phyloP scores from a whole-genome alignment of 23 red algal genomes.

The Chondrus crispus region DNA sequence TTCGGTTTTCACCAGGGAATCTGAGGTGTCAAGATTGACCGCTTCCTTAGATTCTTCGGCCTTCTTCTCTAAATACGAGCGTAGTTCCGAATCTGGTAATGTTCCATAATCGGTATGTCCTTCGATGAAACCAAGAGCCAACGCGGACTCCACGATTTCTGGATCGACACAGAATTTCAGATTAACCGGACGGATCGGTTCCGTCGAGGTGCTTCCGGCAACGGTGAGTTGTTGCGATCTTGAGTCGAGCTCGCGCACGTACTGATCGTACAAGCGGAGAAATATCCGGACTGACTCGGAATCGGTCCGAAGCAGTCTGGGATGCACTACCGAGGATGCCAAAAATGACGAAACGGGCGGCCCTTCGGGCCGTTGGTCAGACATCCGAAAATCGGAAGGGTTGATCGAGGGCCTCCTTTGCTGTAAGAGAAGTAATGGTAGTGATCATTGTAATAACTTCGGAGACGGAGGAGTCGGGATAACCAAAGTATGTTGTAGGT shows the following conservation, averaged over 20 bases:
- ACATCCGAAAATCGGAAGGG: no score
- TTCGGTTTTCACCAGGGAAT: background rate
- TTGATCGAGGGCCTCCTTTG: no score
- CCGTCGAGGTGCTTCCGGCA: background rate
- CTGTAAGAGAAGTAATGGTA: no score
- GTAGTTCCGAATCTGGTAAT: background rate
- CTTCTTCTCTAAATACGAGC: background rate
- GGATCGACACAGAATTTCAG: background rate
- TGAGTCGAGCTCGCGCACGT: background rate
- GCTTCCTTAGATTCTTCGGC: background rate
- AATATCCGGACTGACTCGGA: background rate
- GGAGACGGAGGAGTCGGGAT: no score
- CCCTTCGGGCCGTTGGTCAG: no score
- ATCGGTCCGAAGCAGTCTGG: background rate
- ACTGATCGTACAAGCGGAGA: background rate
- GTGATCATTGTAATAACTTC: no score
- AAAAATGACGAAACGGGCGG: no score
- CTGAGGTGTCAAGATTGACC: background rate
- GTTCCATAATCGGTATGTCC: background rate
- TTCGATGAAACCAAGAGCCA: background rate
- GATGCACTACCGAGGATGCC: background rate
- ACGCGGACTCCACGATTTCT: background rate
- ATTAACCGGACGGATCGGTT: background rate
- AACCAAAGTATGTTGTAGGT: no score
- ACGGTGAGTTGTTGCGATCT: background rate